These are phyloP conservation scores for Aspergillus aculeatinus DNA, from an alignment of 2,329 filamentous ascomycete species.

Conservation along the genomic window DNA sequence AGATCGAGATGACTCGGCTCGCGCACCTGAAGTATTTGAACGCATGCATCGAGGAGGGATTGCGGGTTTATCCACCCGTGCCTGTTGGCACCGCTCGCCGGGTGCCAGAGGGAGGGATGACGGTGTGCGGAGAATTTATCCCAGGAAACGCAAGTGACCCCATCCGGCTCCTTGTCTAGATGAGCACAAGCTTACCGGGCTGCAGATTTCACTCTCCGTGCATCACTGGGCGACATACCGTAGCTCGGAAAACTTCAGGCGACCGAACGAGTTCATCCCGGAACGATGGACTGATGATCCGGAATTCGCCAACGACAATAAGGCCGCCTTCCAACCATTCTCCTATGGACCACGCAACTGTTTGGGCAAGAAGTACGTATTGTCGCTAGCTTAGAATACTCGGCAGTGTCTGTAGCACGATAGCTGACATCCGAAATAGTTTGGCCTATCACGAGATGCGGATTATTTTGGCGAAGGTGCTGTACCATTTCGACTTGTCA, in stretches of 20 bases:
- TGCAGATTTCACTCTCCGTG: constrained; percentile 27
- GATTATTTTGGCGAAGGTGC: constrained; percentile 23
- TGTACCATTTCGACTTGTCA: constrained; percentile 25
- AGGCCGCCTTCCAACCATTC: constrained; percentile 25
- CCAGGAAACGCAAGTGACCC: constrained; percentile 26
- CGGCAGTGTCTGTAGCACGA: neutral
- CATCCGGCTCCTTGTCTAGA: neutral
- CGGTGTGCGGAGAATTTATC: constrained; percentile 39
- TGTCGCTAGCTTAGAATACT: constrained; percentile 6
- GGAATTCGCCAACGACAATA: constrained; percentile 20
- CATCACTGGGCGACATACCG: constrained; percentile 25
- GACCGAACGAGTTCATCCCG: constrained; percentile 25
- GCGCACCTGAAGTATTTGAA: constrained; percentile 39
- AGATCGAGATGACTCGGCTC: constrained; percentile 14
- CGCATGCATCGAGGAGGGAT: constrained; percentile 48
- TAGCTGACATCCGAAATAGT: constrained; percentile 12
- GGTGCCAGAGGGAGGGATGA: constrained; percentile 35
- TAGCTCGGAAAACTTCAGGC: constrained; percentile 23
- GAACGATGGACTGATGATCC: constrained; percentile 29
- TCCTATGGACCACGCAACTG: constrained; percentile 30
- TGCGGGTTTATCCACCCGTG: constrained; percentile 49
- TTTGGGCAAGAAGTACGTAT: constrained; percentile 28
- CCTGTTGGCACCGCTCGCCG: constrained; percentile 41
- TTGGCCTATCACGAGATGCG: constrained; percentile 37
- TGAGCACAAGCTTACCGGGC: neutral